These are phyloP conservation scores for Ophiobolus disseminans DNA, from an alignment of 2,329 filamentous ascomycete genomes.

Conservation along the genomic window DNA sequence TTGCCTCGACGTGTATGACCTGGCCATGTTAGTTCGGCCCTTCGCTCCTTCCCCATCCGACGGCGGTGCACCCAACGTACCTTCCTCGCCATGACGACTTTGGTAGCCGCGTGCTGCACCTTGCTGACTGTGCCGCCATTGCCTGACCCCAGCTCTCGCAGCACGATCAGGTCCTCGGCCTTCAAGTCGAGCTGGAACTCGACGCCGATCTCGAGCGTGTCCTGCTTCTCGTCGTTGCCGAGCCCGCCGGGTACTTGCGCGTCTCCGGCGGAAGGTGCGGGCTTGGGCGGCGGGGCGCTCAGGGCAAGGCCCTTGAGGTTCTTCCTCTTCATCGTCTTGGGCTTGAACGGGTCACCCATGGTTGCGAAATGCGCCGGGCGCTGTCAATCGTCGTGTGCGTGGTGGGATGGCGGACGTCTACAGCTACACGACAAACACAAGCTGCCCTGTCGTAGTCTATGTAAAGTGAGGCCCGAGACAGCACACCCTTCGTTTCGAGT, in stretches of 20 bases:
- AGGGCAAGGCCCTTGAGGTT: constrained; percentile 96
- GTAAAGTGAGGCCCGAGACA: constrained; percentile 16
- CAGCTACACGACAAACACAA: constrained; percentile 11
- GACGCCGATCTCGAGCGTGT: constrained; percentile 91
- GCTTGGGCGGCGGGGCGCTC: constrained; percentile 76
- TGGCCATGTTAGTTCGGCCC: constrained; percentile 55
- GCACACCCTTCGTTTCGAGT: constrained; percentile 38
- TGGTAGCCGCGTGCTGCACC: constrained; percentile 91
- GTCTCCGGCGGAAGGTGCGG: constrained; percentile 74
- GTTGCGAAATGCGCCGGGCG: constrained; percentile 27
- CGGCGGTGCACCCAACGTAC: constrained; percentile 56
- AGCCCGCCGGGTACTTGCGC: constrained; percentile 65
- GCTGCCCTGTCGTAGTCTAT: constrained; percentile 14
- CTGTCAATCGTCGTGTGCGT: constrained; percentile 12
- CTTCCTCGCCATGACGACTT: constrained; percentile 98
- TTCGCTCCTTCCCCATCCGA: neutral
- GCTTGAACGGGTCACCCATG: constrained; percentile 69
- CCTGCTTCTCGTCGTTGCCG: constrained; percentile 67
- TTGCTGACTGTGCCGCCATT: constrained; percentile 99
- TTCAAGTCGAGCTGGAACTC: constrained; percentile 94
- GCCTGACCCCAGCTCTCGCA: constrained; percentile 93
- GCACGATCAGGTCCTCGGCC: constrained; percentile 87
- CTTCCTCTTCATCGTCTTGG: constrained; percentile 94
- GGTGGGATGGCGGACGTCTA: constrained; percentile 3
- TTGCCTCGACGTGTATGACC: constrained; percentile 98